Conservation (phyloP, 2,329 filamentous ascomycete species). For the Colletotrichum endophyticum region DNA sequence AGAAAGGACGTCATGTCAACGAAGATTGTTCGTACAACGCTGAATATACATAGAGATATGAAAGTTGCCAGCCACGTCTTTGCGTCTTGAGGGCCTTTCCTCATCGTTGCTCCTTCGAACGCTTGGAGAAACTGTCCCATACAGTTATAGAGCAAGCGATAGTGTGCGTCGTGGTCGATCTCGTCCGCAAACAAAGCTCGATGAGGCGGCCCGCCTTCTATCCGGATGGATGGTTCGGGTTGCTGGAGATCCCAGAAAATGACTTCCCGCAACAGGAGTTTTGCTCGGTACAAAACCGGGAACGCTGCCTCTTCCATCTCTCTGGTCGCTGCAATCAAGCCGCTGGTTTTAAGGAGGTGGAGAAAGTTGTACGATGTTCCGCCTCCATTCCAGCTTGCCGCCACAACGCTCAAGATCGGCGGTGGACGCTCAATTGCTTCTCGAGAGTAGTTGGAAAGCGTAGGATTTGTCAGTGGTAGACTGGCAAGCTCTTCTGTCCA, state of each 20-base stretch:
- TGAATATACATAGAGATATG: slow-evolving; percentile 64
- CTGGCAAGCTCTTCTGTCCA: slow-evolving; percentile 57
- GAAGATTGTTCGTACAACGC: slow-evolving; percentile 56
- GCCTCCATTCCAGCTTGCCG: slow-evolving; percentile 56
- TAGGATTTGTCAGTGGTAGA: slow-evolving; percentile 41
- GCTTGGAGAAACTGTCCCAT: slow-evolving; percentile 57
- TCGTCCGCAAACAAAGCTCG: slow-evolving; percentile 38
- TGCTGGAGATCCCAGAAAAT: slow-evolving; percentile 60
- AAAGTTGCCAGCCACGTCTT: slow-evolving; percentile 58
- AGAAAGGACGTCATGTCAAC: slow-evolving; percentile 45
- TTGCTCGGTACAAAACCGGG: slow-evolving; percentile 58
- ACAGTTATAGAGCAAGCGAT: slow-evolving; percentile 53
- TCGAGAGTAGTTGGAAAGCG: slow-evolving; percentile 40
- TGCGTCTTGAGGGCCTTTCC: slow-evolving; percentile 40
- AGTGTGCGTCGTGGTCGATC: slow-evolving; percentile 51
- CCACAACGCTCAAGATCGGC: slow-evolving; percentile 54
- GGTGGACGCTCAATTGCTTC: slow-evolving; percentile 47
- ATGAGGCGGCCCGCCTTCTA: slow-evolving; percentile 27
- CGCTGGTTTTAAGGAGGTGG: slow-evolving; percentile 55
- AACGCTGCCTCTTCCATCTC: slow-evolving; percentile 52
- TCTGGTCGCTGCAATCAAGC: slow-evolving; percentile 52
- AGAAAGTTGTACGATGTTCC: slow-evolving; percentile 56
- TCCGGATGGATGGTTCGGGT: slow-evolving; percentile 47
- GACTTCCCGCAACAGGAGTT: slow-evolving; percentile 59
- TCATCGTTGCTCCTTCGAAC: slow-evolving; percentile 51